A percentile compares a stretch with the other conserved stretches of the same genome.
These are phyloP conservation scores for Salix arbutifolia DNA, from an alignment of 345 rosid species.

Conservation along the genomic window DNA sequence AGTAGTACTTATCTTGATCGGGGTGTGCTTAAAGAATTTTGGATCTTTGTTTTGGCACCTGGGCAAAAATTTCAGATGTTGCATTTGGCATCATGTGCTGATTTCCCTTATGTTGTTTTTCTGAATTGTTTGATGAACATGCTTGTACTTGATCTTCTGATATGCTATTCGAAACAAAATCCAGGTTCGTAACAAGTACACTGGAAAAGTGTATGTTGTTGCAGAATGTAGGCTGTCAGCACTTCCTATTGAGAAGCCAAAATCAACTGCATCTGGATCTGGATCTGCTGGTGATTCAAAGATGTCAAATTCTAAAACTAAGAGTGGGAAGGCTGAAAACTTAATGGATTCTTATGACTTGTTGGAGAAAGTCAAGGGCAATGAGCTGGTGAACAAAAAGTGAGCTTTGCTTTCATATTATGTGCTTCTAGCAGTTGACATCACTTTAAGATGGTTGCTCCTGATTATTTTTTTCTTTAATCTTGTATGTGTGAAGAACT, in stretches of 20 bases:
- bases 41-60: neutral
- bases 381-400: slow-evolving; percentile 74
- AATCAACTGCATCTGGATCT: slow-evolving; percentile 41
- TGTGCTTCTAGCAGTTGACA: neutral
- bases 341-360: slow-evolving; percentile 54
- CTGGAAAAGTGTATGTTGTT: slow-evolving; percentile 65
- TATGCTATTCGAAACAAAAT: neutral
- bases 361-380: slow-evolving; percentile 59
- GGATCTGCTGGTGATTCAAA: slow-evolving; percentile 53
- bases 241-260: slow-evolving; percentile 79
- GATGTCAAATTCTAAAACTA: slow-evolving; percentile 45
- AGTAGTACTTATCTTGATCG: neutral
- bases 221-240: slow-evolving; percentile 77
- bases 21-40: neutral
- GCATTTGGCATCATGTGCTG: neutral
- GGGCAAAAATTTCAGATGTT: neutral
- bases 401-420: slow-evolving; percentile 25
- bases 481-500: neutral
- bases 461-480: neutral
- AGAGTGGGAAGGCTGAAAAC: slow-evolving; percentile 56
- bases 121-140: neutral
- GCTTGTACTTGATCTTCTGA: neutral
- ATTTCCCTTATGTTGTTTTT: neutral
- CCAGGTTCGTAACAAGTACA: slow-evolving; percentile 70
- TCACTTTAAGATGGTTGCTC: neutral